Conservation (phyloP, 495 filamentous ascomycete genomes). For the Aspergillus sclerotiicarbonarius region DNA sequence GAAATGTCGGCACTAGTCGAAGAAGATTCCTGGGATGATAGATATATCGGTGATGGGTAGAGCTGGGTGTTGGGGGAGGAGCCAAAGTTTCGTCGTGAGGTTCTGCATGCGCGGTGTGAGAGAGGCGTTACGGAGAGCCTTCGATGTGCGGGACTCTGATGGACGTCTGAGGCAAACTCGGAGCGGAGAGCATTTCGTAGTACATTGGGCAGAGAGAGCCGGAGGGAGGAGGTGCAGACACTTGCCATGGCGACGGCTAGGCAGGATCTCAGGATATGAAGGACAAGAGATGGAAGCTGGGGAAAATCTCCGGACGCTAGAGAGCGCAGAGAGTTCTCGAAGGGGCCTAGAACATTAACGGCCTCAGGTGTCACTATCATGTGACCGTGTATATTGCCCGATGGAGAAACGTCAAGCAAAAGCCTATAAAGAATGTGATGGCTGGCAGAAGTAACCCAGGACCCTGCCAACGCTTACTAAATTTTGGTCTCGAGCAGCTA, state of each 20-base stretch:
- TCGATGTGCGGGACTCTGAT: conserved; percentile 7
- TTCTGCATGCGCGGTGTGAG: conserved; percentile 3
- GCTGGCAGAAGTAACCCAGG: too few species aligned
- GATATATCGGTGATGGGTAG: background rate
- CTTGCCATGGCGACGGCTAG: background rate
- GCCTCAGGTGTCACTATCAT: background rate
- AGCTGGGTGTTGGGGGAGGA: background rate
- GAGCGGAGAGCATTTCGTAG: conserved; percentile 19
- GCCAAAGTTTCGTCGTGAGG: background rate
- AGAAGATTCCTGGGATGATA: background rate
- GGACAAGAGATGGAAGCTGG: background rate
- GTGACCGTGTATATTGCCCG: background rate
- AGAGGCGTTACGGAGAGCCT: conserved; percentile 6
- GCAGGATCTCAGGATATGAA: background rate
- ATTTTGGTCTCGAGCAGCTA: too few species aligned
- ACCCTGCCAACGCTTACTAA: too few species aligned
- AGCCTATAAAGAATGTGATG: too few species aligned
- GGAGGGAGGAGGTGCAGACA: background rate
- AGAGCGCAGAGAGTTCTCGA: background rate
- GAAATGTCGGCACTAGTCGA: background rate
- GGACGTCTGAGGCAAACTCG: conserved; percentile 20
- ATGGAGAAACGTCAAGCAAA: background rate
- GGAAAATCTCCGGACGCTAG: background rate
- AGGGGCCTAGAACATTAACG: background rate
- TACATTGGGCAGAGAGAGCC: background rate